Base-by-base conservation (phyloP, 306 rosid species). In the Dalbergia cochinchinensis region DNA sequence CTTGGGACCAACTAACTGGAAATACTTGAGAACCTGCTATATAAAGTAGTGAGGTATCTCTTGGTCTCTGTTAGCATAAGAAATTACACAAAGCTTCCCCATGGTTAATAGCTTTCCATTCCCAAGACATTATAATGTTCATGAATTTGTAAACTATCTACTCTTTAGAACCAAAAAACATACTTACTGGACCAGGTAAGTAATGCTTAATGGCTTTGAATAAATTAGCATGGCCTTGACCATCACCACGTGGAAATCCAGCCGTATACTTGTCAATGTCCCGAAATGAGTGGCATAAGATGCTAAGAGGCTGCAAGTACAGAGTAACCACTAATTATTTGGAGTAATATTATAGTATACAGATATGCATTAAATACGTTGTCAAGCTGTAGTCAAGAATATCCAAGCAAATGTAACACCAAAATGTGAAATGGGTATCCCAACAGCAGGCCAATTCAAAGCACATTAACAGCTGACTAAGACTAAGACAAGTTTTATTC, bases 131-230 rank as follows among this genome's bases (percentile, higher is more conserved):
- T 34, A 41, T 65, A 35, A 51, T 59, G 54, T 72, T 58, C 73
- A 47, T n/a, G 74, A 57, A 45, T 61, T 58, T 77, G 74, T 48
- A 12, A 35, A 63, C 5, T 53, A 50, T 60, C 50, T 39, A 65
- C 31, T 26, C 15, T 72, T 53, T 14, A 61, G 39, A 80, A 71
- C 80, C 20, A 78, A 67, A 67, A 47, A 88, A 73, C 74, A 80
- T 58, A 91, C 99, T 92, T 85, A 94, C 99, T 14, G 99, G 99
- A 60, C 99, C 99, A 67, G 99, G 99, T 82, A 94, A 87, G 90
- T 81, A 91, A 53, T 90, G 94, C 89, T 94, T 94, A 69, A 92
- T 91, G 79, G 82, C 90, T 65, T 91, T 91, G 88, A 92, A 94
- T 74, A 92, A 79, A 83, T 85, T 88, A 34, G 91, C 87, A 83